Conservation (phyloP, 164 flowering plant genomes). For the Stephania japonica region DNA sequence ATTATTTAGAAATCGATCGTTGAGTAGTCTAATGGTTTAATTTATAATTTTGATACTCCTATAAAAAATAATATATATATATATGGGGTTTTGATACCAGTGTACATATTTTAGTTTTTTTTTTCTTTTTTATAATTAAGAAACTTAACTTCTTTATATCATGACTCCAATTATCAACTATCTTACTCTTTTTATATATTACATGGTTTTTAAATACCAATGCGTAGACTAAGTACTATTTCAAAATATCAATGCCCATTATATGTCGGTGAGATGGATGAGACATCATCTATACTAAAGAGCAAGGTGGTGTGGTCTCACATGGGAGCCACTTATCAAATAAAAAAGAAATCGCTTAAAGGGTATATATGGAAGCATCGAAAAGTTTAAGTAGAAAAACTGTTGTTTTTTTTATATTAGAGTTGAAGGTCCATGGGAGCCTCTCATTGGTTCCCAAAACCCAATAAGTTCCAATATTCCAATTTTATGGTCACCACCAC, state of each 20-base stretch:
- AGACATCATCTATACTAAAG: neutral
- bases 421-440: conserved; percentile 5
- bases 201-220: no score
- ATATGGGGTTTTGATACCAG: no score
- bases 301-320: no score
- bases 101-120: no score
- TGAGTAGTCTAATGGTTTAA: neutral
- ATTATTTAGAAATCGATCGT: neutral
- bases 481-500: conserved; percentile 1
- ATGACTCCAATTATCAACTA: no score
- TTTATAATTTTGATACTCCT: no score
- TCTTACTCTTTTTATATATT: no score
- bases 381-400: neutral
- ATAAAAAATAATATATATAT: no score
- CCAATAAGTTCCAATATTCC: conserved; percentile 3
- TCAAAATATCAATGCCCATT: neutral
- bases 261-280: neutral
- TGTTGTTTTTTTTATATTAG: neutral
- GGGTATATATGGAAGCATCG: neutral
- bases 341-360: neutral
- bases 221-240: no score
- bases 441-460: conserved; percentile 12
- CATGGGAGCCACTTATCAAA: neutral
- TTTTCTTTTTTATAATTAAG: no score
- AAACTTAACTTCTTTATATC: no score